Conservation (phyloP, 768 basidiomycete genomes). For the Xerocomellus dryophilus region DNA sequence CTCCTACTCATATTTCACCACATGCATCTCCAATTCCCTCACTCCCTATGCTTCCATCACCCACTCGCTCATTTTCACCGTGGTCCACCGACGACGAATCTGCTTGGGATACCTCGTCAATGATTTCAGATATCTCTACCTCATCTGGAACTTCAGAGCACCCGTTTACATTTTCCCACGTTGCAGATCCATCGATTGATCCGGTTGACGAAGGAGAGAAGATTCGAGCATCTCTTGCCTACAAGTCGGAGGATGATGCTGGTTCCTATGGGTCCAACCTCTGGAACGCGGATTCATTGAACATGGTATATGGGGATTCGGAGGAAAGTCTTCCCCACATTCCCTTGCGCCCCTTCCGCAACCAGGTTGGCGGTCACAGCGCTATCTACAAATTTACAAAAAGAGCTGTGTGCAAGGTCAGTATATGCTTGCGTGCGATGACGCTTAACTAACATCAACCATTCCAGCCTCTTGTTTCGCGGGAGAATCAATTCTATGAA, state of each 20-base stretch:
- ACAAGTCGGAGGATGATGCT: conserved; percentile 20
- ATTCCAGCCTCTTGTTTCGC: conserved; percentile 84
- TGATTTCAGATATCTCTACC: conserved; percentile 58
- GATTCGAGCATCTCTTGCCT: background rate
- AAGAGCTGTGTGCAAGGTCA: conserved; percentile 96
- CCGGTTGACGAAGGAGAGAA: conserved; percentile 18
- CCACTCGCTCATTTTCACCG: conserved; percentile 42
- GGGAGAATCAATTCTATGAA: conserved; percentile 98
- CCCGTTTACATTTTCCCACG: conserved; percentile 30
- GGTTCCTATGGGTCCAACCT: conserved; percentile 4
- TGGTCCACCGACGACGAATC: conserved; percentile 80
- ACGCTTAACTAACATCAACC: conserved; percentile 13
- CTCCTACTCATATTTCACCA: conserved; percentile 36
- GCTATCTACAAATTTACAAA: conserved; percentile 98
- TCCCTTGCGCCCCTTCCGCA: conserved; percentile 90
- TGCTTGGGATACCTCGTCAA: conserved; percentile 70
- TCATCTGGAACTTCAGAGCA: conserved; percentile 43
- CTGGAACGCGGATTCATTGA: conserved; percentile 36
- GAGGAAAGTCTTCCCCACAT: conserved; percentile 78
- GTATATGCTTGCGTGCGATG: conserved; percentile 23
- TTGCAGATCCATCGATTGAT: conserved; percentile 17
- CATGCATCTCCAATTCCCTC: conserved; percentile 21
- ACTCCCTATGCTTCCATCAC: conserved; percentile 14
- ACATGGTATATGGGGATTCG: conserved; percentile 43
- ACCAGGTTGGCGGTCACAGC: conserved; percentile 97